Evolutionary conservation across 306 rosid species (phyloP).

Genomic region (Vigna angularis): DNA sequence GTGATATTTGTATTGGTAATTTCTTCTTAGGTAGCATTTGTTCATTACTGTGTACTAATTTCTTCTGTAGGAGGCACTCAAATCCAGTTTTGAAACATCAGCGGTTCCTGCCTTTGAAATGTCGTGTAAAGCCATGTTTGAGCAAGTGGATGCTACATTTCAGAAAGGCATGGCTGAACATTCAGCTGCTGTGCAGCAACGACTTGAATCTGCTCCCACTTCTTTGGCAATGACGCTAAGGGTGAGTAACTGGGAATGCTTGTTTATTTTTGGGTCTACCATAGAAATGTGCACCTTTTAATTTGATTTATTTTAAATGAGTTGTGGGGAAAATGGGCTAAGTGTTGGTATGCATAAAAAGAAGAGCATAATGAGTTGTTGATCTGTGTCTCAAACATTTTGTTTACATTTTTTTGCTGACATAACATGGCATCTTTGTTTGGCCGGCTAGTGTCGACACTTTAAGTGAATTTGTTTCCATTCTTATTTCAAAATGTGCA

Average conservation of each 20-base stretch:
- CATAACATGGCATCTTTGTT: not conserved
- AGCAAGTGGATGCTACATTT: slow-evolving; percentile 91
- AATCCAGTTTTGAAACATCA: slow-evolving; percentile 79
- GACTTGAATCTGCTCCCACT: slow-evolving; percentile 78
- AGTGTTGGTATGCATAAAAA: not conserved
- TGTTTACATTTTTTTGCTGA: not conserved
- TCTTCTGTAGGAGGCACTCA: slow-evolving; percentile 74
- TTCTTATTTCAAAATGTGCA: not conserved
- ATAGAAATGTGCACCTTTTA: slow-evolving; percentile 24
- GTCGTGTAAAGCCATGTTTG: slow-evolving; percentile 96
- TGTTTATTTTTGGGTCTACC: slow-evolving; percentile 31
- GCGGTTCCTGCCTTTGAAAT: slow-evolving; percentile 91
- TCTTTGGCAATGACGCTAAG: slow-evolving; percentile 83
- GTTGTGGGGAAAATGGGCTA: slow-evolving; percentile 8
- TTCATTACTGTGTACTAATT: slow-evolving; percentile 36
- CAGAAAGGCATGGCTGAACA: slow-evolving; percentile 97
- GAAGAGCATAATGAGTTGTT: slow-evolving; percentile 7
- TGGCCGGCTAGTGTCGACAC: not conserved
- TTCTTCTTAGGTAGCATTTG: slow-evolving; percentile 14
- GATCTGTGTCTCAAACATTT: slow-evolving; percentile 6
- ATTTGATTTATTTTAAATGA: slow-evolving; percentile 9
- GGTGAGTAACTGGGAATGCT: slow-evolving; percentile 53
- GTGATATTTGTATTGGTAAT: slow-evolving; percentile 34
- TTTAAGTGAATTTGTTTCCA: slow-evolving; percentile 4
- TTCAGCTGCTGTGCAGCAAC: slow-evolving; percentile 78